Conservation (phyloP, 441 rosid genomes). For the Syzygium syzygioides region DNA sequence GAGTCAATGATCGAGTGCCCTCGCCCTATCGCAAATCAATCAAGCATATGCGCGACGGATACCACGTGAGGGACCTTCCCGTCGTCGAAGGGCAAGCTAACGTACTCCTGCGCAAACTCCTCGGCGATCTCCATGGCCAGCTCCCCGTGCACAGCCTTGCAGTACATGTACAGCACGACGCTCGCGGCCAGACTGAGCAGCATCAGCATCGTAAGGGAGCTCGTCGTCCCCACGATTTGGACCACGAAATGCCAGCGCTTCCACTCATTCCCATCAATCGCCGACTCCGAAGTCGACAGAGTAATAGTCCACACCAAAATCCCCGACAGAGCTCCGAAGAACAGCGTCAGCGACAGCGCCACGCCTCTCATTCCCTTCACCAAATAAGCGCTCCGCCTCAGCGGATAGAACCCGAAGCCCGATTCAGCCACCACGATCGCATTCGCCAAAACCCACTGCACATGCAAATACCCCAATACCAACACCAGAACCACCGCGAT, state of each 20-base stretch:
- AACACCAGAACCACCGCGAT: conserved; percentile 3
- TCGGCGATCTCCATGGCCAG: conserved; percentile 67
- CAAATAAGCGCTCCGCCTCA: conserved; percentile 47
- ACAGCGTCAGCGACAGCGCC: conserved; percentile 27
- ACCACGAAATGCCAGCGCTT: conserved; percentile 30
- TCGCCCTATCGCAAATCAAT: neutral
- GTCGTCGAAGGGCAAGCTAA: conserved; percentile 71
- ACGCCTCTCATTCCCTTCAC: conserved; percentile 41
- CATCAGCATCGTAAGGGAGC: conserved; percentile 17
- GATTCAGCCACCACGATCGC: conserved; percentile 72
- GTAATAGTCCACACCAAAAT: conserved; percentile 19
- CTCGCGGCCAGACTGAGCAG: conserved; percentile 36
- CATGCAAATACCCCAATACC: conserved; percentile 25
- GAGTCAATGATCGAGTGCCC: neutral
- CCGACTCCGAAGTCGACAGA: conserved; percentile 5
- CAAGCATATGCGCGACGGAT: neutral
- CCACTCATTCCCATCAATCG: conserved; percentile 21
- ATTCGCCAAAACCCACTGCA: conserved; percentile 42
- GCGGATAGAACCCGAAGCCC: conserved; percentile 50
- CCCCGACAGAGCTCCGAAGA: conserved; percentile 17
- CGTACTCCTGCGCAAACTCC: conserved; percentile 62
- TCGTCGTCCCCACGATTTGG: conserved; percentile 35
- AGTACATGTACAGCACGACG: conserved; percentile 59
- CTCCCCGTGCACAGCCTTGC: conserved; percentile 68
- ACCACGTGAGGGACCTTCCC: conserved; percentile 51